Percentiles rank a stretch among this genome's conserved stretches.
These are phyloP conservation scores for Zasmidium citrigriseum DNA, from an alignment of 2,329 filamentous ascomycete genomes.

Conservation along the genomic window DNA sequence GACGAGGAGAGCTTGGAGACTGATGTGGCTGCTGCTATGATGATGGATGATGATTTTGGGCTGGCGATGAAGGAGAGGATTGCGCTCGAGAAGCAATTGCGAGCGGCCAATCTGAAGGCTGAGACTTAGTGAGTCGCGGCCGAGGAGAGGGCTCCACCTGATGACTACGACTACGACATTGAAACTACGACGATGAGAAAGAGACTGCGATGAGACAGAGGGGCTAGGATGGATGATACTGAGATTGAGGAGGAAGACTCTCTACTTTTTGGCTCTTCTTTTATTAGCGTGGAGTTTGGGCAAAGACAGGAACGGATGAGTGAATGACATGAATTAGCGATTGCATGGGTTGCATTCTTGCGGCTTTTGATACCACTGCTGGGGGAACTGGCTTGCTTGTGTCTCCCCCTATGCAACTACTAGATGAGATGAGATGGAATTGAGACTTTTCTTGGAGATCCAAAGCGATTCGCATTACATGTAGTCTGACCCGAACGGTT, in stretches of 20 bases:
- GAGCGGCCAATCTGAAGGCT: no score
- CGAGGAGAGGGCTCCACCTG: no score
- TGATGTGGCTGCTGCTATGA: constrained; percentile 14
- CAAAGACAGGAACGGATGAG: neutral
- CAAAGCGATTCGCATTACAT: no score
- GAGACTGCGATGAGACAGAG: neutral
- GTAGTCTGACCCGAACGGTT: no score
- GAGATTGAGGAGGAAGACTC: neutral
- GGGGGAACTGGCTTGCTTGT: neutral
- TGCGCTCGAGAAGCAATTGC: neutral
- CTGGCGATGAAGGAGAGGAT: neutral
- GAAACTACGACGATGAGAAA: neutral
- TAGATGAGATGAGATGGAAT: neutral
- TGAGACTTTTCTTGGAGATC: no score
- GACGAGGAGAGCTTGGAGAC: constrained; percentile 58
- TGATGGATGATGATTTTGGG: neutral
- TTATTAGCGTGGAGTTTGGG: constrained; percentile 4
- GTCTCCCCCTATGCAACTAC: neutral
- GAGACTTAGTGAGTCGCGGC: no score
- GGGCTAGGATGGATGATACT: neutral
- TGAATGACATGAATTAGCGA: neutral
- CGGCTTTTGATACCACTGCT: neutral
- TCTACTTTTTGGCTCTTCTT: neutral
- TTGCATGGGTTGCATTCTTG: neutral
- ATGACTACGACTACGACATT: no score